Conservation (phyloP, 2,329 filamentous ascomycete species). For the Pyrenophora seminiperda region DNA sequence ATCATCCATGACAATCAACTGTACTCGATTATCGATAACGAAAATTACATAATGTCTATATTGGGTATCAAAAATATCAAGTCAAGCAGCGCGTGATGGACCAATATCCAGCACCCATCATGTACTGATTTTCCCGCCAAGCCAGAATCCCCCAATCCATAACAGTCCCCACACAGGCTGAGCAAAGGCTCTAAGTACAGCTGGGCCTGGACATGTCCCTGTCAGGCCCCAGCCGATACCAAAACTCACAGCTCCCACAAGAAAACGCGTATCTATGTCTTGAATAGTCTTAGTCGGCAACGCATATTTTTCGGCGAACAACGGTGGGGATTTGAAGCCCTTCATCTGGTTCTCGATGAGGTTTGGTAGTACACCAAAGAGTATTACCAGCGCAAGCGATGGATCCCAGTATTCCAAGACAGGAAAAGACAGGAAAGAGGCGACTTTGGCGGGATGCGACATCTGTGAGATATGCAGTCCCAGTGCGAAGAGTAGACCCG, state of each 20-base stretch:
- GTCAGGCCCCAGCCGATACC: conserved; percentile 59
- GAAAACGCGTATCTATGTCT: conserved; percentile 57
- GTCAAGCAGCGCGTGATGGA: too few relatives aligned
- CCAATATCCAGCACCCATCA: too few relatives aligned
- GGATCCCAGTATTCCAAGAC: conserved; percentile 55
- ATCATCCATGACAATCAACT: too few relatives aligned
- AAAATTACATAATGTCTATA: too few relatives aligned
- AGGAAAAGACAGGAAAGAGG: conserved; percentile 57
- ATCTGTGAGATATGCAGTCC: conserved; percentile 59
- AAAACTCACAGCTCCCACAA: conserved; percentile 55
- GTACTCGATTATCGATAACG: too few relatives aligned
- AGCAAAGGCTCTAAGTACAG: conserved; percentile 52
- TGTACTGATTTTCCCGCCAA: conserved; percentile 39
- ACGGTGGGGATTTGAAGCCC: conserved; percentile 45
- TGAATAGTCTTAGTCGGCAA: conserved; percentile 53
- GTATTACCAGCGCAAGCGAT: conserved; percentile 55
- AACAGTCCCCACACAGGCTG: conserved; percentile 56
- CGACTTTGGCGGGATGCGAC: conserved; percentile 57
- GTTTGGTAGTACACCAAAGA: conserved; percentile 57
- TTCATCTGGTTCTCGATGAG: conserved; percentile 38
- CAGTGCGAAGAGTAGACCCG: conserved; percentile 58
- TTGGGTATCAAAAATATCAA: too few relatives aligned
- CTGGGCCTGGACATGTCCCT: conserved; percentile 60
- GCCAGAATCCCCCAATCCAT: conserved; percentile 55
- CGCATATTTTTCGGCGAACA: conserved; percentile 50